Evolutionary conservation across 257 asterid genomes (phyloP), one percentile per base, ranked within the genome.

Genomic region (Sherardia arvensis): DNA sequence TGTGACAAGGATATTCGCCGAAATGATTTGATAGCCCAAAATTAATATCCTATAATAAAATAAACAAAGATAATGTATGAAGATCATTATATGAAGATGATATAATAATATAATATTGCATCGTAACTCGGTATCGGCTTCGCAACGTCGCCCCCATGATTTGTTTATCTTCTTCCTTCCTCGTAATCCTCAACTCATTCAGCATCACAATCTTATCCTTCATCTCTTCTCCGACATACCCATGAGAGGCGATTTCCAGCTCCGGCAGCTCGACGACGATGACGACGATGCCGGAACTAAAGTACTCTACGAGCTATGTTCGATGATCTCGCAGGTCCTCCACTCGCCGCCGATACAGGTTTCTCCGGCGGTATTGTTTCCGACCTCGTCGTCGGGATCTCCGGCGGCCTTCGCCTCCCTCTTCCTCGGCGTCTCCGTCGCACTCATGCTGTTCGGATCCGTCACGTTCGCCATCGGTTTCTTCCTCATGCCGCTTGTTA

Each of bases 361-460:
- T 7, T 29, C 76, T 15, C 61, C 67, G 43, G 60, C 77, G n/a
- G 40, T 72, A 74, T 0, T 15, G 51, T 43, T 14, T 66, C 77
- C 29, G 27, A n/a, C n/a, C n/a, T 36, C 22, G 25, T 40, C 4
- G 33, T 79, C 9, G 79, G 72, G 65, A 65, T 81, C 87, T 11
- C 81, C 85, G 2, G 67, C 88, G 1, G 84, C 87, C 23, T 79
- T 83, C 27, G 85, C 87, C 18, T 66, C 78, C 49, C 80, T 85
- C 28, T 82, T 85, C 28, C 72, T 77, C 8, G 87, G 93, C 45
- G 78, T 85, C 25, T 78, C 93, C 0, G 64, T 75, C 26, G 76
- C 87, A 4, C 62, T 85, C 66, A 85, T 83, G 89, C 77, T 85
- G 28, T 75, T 85, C 54, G 87, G 93, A 12, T 56, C 80, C 9